Conservation (phyloP, 257 asterid species). For the Solanum pinnatisectum region DNA sequence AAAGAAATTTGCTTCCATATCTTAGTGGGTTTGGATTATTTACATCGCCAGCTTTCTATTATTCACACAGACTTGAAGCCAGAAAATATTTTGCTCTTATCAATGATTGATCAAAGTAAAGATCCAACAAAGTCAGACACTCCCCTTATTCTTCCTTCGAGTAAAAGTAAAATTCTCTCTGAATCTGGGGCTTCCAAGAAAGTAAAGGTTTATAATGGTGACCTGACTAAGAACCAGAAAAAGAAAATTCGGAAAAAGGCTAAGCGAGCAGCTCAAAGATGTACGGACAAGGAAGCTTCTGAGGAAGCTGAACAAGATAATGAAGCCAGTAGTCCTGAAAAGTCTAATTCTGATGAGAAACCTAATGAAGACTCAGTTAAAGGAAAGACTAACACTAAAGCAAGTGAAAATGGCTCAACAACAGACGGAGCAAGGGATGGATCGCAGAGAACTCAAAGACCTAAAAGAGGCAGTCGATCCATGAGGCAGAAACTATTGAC, state of each 20-base stretch:
- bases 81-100: conserved; percentile 69
- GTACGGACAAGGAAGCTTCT: conserved; percentile 41
- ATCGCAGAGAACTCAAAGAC: conserved; percentile 30
- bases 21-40: conserved; percentile 82
- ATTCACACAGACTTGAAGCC: conserved; percentile 99
- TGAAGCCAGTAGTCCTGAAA: conserved; percentile 55
- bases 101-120: conserved; percentile 77
- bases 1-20: conserved; percentile 80
- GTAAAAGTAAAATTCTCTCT: conserved; percentile 38
- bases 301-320: conserved; percentile 46
- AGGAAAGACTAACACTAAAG: conserved; percentile 23
- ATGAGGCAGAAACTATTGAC: conserved; percentile 63
- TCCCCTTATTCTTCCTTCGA: conserved; percentile 54
- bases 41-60: conserved; percentile 86
- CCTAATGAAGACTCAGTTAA: conserved; percentile 25
- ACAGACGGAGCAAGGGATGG: conserved; percentile 12
- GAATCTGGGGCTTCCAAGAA: conserved; percentile 52
- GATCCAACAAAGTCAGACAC: conserved; percentile 61
- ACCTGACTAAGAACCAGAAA: conserved; percentile 83
- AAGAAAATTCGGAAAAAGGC: conserved; percentile 71
- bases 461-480: conserved; percentile 64
- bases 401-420: conserved; percentile 21
- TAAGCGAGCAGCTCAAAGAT: conserved; percentile 67
- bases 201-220: conserved; percentile 39
- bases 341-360: conserved; percentile 36